Conservation (phyloP, 441 rosid genomes). For the Gossypium lobatum region DNA sequence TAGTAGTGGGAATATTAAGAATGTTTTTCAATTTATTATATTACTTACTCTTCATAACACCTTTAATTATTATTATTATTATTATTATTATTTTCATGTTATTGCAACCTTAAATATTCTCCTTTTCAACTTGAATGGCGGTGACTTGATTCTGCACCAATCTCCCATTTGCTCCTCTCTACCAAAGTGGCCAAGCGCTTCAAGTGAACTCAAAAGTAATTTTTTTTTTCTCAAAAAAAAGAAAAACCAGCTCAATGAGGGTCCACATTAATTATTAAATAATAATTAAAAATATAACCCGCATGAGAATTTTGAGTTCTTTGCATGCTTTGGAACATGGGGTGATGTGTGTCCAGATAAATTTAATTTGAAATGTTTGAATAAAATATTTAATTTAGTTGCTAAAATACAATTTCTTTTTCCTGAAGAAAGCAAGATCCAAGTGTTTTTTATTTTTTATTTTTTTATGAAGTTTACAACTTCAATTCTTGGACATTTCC, state of each 20-base stretch:
- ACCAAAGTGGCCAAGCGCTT: background rate
- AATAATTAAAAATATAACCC: background rate
- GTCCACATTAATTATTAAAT: background rate
- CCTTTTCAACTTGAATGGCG: background rate
- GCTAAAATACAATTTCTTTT: background rate
- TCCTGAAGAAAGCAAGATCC: background rate
- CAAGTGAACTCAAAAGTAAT: background rate
- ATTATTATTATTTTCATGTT: background rate
- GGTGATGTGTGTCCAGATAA: background rate
- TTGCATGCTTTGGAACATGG: constrained; percentile 2
- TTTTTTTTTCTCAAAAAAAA: background rate
- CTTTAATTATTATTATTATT: background rate
- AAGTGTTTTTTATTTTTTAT: background rate
- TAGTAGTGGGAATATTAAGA: background rate
- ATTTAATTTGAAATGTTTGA: background rate
- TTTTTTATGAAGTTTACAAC: background rate
- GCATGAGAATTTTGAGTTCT: background rate
- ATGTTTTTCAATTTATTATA: too few species aligned
- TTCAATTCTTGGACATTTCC: too few species aligned
- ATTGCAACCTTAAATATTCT: background rate
- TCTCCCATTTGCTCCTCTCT: background rate
- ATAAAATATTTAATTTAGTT: background rate
- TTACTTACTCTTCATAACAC: background rate
- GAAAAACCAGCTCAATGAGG: background rate
- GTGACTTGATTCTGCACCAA: background rate